Evolutionary conservation across 179 eudicot genomes (phyloP).

Genomic region (Spergularia azorica): DNA sequence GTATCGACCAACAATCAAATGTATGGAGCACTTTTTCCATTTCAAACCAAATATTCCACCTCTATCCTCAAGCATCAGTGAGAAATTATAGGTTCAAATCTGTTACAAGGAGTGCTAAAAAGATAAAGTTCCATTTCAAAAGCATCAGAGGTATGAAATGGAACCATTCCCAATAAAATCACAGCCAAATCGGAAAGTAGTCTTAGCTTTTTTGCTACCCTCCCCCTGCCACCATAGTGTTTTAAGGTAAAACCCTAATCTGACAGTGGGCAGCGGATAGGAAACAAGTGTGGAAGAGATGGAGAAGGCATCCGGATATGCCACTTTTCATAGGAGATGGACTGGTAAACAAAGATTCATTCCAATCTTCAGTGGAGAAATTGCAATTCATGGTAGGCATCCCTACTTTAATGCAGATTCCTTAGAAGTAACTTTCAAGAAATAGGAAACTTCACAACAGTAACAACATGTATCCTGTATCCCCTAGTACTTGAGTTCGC

Average conservation of each 20-base stretch:
- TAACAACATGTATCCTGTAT: background rate
- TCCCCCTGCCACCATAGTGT: background rate
- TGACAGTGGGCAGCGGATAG: background rate
- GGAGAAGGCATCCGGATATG: background rate
- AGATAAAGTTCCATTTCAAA: no score
- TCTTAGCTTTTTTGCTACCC: background rate
- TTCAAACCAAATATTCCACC: background rate
- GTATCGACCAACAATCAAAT: no score
- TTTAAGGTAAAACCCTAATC: background rate
- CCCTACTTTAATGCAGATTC: conserved; percentile 3
- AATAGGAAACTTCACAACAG: background rate
- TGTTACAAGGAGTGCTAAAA: background rate
- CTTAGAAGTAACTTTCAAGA: conserved; percentile 8
- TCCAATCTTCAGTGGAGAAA: conserved; percentile 8
- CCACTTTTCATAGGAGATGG: conserved; percentile 15
- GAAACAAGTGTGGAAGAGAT: background rate
- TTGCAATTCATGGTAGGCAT: conserved; percentile 5
- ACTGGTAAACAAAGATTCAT: background rate
- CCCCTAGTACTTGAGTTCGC: background rate
- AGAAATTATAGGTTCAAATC: background rate
- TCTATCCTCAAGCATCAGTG: background rate
- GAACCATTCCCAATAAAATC: no score
- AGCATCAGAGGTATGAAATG: no score
- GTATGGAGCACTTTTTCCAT: no score
- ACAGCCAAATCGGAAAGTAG: background rate